A percentile compares a stretch with the other conserved stretches of the same genome.
Conservation (phyloP, 1,284 basidiomycete genomes). For the Ganoderma resinaceum region DNA sequence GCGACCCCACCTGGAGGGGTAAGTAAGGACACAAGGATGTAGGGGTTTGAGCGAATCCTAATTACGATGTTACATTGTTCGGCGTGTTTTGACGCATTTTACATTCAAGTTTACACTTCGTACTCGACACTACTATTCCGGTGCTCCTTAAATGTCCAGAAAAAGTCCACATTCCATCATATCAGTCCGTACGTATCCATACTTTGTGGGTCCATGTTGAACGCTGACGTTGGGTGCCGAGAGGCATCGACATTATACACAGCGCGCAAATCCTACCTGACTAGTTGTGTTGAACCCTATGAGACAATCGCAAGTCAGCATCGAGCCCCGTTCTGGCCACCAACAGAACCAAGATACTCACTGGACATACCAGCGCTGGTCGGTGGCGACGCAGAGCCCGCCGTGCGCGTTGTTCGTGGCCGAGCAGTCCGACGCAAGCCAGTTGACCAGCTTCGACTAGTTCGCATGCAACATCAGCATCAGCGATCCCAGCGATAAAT, state of each 20-base stretch:
- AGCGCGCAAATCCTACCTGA: background rate
- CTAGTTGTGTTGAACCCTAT: background rate
- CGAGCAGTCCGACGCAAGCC: constrained; percentile 52
- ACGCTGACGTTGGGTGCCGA: no score
- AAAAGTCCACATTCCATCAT: background rate
- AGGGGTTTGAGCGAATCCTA: no score
- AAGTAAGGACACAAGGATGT: no score
- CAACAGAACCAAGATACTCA: constrained; percentile 17
- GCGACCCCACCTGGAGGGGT: no score
- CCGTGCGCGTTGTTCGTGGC: constrained; percentile 56
- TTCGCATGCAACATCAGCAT: background rate
- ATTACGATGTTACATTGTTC: no score
- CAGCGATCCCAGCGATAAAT: background rate
- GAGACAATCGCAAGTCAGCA: background rate
- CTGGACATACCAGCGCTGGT: constrained; percentile 58
- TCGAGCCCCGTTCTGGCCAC: background rate
- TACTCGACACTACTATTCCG: no score
- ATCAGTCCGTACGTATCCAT: background rate
- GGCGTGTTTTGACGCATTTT: no score
- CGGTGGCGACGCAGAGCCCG: constrained; percentile 52
- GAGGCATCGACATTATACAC: background rate
- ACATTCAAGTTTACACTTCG: no score
- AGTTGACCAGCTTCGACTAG: constrained; percentile 42
- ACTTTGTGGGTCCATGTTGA: background rate
- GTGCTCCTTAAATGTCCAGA: background rate